Evolutionary conservation across 2,329 filamentous ascomycete species (phyloP).

Genomic region (Aspergillus thermomutatus): DNA sequence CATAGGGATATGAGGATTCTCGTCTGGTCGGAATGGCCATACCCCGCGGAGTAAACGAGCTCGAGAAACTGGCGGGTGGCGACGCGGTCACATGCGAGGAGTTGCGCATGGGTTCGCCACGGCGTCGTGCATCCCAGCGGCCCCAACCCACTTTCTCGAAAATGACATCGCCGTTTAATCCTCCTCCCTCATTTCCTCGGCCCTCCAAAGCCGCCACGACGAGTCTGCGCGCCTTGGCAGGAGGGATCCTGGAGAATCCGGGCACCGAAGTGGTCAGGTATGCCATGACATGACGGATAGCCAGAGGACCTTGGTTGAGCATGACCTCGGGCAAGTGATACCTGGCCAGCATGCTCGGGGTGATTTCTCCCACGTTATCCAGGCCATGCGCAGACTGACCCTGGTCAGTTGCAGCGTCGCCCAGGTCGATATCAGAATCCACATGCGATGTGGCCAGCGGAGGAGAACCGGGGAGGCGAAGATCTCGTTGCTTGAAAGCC

Average conservation of each 20-base stretch:
- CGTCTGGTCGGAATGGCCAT: conserved; percentile 46
- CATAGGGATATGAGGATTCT: conserved; percentile 43
- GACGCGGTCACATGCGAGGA: conserved; percentile 35
- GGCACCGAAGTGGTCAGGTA: conserved; percentile 91
- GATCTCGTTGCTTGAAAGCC: conserved; percentile 65
- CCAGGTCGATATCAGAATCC: conserved; percentile 84
- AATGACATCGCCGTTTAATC: conserved; percentile 54
- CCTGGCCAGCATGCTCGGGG: conserved; percentile 78
- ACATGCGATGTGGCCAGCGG: conserved; percentile 51
- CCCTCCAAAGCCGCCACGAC: conserved; percentile 91
- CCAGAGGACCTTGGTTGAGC: conserved; percentile 81
- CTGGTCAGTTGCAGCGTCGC: conserved; percentile 58
- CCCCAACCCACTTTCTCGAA: conserved; percentile 99
- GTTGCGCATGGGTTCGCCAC: conserved; percentile 54
- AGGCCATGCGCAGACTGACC: conserved; percentile 48
- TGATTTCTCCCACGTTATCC: conserved; percentile 80
- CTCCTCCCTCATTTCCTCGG: conserved; percentile 57
- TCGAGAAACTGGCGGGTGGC: conserved; percentile 51
- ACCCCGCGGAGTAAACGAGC: conserved; percentile 43
- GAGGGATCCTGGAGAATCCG: conserved; percentile 83
- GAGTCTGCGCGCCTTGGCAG: conserved; percentile 82
- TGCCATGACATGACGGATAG: conserved; percentile 93
- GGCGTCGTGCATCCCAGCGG: conserved; percentile 81
- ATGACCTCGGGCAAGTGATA: conserved; percentile 89
- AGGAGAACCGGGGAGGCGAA: conserved; percentile 35